Evolutionary conservation across 768 basidiomycete genomes (phyloP).

Genomic region (Naganishia antarctica): DNA sequence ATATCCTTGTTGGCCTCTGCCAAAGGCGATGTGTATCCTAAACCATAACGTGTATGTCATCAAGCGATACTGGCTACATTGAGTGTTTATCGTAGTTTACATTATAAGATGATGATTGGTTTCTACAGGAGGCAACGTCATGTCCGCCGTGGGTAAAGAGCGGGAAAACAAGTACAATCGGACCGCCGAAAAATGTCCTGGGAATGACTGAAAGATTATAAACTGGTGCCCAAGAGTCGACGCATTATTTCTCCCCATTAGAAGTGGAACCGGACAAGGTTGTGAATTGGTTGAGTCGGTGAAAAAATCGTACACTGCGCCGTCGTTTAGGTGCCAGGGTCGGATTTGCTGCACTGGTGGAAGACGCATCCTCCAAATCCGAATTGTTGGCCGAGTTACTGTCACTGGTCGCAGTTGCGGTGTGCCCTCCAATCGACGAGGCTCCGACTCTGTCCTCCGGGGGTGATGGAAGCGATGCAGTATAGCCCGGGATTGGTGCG

Average conservation of each 20-base stretch:
- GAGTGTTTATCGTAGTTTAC: background rate
- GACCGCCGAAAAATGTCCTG: background rate
- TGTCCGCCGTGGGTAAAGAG: no score
- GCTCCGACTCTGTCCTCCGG: no score
- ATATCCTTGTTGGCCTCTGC: no score
- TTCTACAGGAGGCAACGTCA: background rate
- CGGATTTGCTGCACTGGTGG: background rate
- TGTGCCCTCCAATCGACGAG: background rate
- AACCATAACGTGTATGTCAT: background rate
- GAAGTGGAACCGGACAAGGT: slow-evolving; percentile 11
- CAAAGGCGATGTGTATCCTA: no score
- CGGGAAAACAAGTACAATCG: background rate
- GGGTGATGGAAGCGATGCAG: background rate
- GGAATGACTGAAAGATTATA: background rate
- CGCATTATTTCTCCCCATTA: slow-evolving; percentile 19
- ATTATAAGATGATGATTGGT: background rate
- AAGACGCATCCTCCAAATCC: background rate
- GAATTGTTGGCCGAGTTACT: background rate
- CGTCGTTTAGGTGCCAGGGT: slow-evolving; percentile 9
- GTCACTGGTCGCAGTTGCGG: background rate
- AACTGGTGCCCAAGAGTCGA: background rate
- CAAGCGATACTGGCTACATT: background rate
- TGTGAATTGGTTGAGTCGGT: slow-evolving; percentile 21
- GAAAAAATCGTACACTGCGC: slow-evolving; percentile 24
- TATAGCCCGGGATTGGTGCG: background rate